Evolutionary conservation across 306 rosid genomes (phyloP), one percentile per base, ranked within the genome.

Genomic region (Begonia masoniana): DNA sequence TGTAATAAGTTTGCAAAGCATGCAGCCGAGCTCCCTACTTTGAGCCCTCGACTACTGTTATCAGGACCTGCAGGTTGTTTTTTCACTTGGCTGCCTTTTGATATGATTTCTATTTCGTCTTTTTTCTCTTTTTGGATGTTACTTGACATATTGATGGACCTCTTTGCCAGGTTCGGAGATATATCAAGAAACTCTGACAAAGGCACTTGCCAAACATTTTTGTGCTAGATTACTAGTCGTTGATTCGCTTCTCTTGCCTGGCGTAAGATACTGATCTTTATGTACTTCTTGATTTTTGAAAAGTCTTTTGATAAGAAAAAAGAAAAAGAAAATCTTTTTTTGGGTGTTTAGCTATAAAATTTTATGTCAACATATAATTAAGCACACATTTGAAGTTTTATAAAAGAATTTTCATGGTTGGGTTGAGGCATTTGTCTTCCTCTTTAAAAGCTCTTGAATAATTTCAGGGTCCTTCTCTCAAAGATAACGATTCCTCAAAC

Each of bases 151-250:
- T 31, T 31, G 8, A 31, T 52, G 54, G 50, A 55, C 52, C 15
- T 26, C 57, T 75, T 49, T 81, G 59, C 62, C 63, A 92, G 99
- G 99, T 62, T 92, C 99, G 0, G 99, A 92, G 60, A 92, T 92
- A 77, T 86, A 83, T 68, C 99, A 92, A 74, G 99, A 83, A 68
- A 77, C 81, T 72, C 60, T 92, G 73, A 79, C 79, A 26, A 92
- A 83, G 80, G 96, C 96, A 62, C 99, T 92, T 41, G 87, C 99
- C 3, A 79, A 82, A 58, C 78, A 81, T 82, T 92, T 87, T 70
- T 86, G 77, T 51, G 84, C 93, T 23, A 77, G 67, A 57, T 76
- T 92, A 56, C 75, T 92, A 39, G 75, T 77, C 49, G 87, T 92
- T 46, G 95, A 92, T 58, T 83, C 96, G 67, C 84, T 91, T 62